Base-by-base conservation (phyloP, 345 rosid species). In the Salix udensis region DNA sequence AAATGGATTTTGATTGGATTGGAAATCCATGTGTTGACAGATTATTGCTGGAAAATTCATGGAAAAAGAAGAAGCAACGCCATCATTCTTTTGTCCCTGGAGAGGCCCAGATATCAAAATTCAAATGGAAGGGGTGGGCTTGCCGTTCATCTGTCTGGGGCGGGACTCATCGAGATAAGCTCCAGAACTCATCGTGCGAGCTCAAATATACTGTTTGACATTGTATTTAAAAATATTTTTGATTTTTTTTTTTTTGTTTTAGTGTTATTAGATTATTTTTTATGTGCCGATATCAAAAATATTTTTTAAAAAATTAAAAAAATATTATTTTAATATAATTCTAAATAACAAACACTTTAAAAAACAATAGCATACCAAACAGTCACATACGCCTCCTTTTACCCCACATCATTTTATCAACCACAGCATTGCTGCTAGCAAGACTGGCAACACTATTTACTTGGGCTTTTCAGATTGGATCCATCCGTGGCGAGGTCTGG, bases 251-350 rank as follows among this genome's bases (percentile, higher is more conserved):
- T n/a, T n/a, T n/a, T n/a, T n/a, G n/a, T n/a, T n/a, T 30, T 30
- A 30, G 31, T 34, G 6, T 34, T 34, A 4, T 34, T 34, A 34
- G 0, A 34, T 34, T 4, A 34, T 34, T 34, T 34, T 34, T 34
- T 34, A 0, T 4, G 1, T 0, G 0, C n/a, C n/a, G 1, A 34
- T 34, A 34, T 34, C 0, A 34, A 34, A 34, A 34, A 5, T 34
- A 4, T 5, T 34, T 31, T 31, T 31, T 0, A 5, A 34, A 34
- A 34, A 34, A 34, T 4, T 0, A 34, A 34, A 34, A 34, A 34
- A 2, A 5, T 2, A 31, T 31, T 31, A 4, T 31, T 34, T 36
- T 36, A 0, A 36, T 36, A 36, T 0, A 36, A 5, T 36, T 36
- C 0, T 36, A 36, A 36, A 36, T 36, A 36, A 36, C 1, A 36